phyloP scores from a whole-genome alignment of 1,139 yeast genomes.

The Yamadazyma triangularis region DNA sequence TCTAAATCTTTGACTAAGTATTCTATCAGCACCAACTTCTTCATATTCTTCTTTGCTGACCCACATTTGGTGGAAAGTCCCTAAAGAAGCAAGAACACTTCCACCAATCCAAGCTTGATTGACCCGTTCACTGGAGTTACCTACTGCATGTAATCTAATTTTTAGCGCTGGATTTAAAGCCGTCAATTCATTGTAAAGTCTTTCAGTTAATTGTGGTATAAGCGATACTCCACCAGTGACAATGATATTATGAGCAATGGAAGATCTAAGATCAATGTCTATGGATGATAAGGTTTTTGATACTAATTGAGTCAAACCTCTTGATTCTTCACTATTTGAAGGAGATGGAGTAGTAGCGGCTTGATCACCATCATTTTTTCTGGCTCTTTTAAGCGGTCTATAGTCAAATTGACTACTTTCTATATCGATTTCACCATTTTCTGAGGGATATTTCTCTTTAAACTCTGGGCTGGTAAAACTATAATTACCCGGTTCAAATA shows the following conservation, averaged over 20 bases:
- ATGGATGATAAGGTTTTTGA: constrained; percentile 63
- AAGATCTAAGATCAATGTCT: constrained; percentile 88
- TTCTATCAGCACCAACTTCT: constrained; percentile 84
- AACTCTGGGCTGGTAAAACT: constrained; percentile 23
- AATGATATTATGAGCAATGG: constrained; percentile 86
- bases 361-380: constrained; percentile 37
- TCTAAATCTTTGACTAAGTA: constrained; percentile 71
- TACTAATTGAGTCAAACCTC: constrained; percentile 69
- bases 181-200: constrained; percentile 71
- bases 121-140: constrained; percentile 77
- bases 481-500: constrained; percentile 61
- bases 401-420: constrained; percentile 52
- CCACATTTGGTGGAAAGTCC: constrained; percentile 97
- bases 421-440: constrained; percentile 33
- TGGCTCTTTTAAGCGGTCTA: constrained; percentile 64
- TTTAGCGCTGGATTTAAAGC: constrained; percentile 84
- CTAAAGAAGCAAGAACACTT: constrained; percentile 83
- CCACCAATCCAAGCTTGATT: constrained; percentile 97
- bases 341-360: constrained; percentile 35
- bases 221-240: constrained; percentile 87
- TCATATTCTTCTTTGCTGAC: constrained; percentile 87
- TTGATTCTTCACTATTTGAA: constrained; percentile 9
- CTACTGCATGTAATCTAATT: constrained; percentile 83
- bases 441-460: constrained; percentile 26
- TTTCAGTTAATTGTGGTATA: constrained; percentile 83